These are phyloP conservation scores for Hypericum androsaemum DNA, from an alignment of 345 rosid genomes.

Conservation along the genomic window DNA sequence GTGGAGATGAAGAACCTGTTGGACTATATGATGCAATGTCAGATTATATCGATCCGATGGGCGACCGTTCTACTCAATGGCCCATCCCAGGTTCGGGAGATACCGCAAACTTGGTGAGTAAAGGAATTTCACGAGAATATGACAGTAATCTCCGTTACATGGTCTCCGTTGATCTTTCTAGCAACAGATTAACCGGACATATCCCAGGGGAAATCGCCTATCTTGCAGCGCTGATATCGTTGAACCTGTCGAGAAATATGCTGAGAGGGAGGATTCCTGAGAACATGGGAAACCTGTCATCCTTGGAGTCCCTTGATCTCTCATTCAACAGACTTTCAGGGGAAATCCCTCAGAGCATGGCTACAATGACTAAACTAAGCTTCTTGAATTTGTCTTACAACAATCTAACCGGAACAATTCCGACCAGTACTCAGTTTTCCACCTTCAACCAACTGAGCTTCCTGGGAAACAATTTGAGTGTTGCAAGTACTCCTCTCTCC, in stretches of 20 bases:
- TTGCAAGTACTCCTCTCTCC: too few relatives aligned
- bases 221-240: not conserved
- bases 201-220: conserved; percentile 1
- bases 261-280: not conserved
- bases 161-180: not conserved
- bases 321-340: conserved; percentile 1
- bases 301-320: conserved; percentile 4
- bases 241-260: conserved; percentile 2
- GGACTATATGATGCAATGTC: too few relatives aligned
- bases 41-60: too few relatives aligned
- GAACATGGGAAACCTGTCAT: conserved; percentile 1
- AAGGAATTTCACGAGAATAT: not conserved
- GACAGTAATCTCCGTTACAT: not conserved
- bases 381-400: conserved; percentile 10
- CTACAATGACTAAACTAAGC: not conserved
- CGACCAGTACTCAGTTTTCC: not conserved
- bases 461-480: too few relatives aligned
- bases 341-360: conserved; percentile 5
- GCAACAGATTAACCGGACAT: not conserved
- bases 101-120: not conserved
- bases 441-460: not conserved
- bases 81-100: too few relatives aligned
- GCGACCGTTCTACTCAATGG: too few relatives aligned
- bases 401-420: conserved; percentile 1
- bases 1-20: not conserved